Conservation (phyloP, 805 yeast genomes). For the Metschnikowia orientalis region DNA sequence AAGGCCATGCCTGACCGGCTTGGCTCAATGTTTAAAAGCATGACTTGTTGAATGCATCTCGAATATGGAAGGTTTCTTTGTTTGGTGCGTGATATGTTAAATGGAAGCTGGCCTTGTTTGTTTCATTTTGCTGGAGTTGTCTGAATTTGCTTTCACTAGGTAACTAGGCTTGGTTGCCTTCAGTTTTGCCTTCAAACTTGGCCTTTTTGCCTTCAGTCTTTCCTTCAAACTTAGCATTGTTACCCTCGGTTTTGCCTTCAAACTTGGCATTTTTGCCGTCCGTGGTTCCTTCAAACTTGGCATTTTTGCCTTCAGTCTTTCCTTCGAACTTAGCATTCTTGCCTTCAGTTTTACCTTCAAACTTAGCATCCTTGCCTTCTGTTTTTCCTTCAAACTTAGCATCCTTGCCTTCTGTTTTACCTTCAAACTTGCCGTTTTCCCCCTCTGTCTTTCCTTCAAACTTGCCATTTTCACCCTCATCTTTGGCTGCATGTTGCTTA, state of each 20-base stretch:
- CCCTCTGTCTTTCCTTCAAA: constrained; percentile 4
- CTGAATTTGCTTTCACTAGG: too few species aligned
- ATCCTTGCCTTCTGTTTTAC: constrained; percentile 7
- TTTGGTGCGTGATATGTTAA: too few species aligned
- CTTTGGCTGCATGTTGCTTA: constrained; percentile 4
- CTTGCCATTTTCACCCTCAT: constrained; percentile 6
- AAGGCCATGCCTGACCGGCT: too few species aligned
- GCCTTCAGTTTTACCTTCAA: constrained; percentile 14
- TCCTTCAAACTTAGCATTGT: constrained; percentile 8
- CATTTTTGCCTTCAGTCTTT: constrained; percentile 11
- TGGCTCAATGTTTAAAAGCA: too few species aligned
- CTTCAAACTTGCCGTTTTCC: constrained; percentile 7
- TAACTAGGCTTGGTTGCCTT: constrained; percentile 7
- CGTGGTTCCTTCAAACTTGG: constrained; percentile 8
- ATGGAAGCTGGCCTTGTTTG: too few species aligned
- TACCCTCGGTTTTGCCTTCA: constrained; percentile 8
- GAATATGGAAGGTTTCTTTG: too few species aligned
- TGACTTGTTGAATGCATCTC: too few species aligned
- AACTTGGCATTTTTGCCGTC: constrained; percentile 12
- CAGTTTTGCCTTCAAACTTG: constrained; percentile 5
- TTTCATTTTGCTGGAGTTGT: too few species aligned
- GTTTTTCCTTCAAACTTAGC: constrained; percentile 8
- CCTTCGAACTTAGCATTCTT: constrained; percentile 13
- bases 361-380: constrained; percentile 6
- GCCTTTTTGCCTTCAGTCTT: constrained; percentile 8